Evolutionary conservation across 2,329 filamentous ascomycete species (phyloP), one percentile per base, ranked within the genome.

Genomic region (Eutypella sp.): DNA sequence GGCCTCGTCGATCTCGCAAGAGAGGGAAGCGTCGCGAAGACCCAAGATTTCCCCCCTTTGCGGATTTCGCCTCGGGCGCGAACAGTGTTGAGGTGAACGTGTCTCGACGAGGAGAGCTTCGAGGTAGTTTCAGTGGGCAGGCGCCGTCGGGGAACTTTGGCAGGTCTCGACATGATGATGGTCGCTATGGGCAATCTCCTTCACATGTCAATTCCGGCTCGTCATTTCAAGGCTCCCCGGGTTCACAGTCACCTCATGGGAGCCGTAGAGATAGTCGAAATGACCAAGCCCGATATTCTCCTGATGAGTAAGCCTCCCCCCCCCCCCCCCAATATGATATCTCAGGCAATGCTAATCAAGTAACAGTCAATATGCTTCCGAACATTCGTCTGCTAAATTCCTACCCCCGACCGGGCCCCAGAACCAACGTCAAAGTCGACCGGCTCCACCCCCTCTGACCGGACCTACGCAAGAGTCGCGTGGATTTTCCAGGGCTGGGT

Each of bases 161-260:
- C 27, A 68, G 66, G 46, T 56, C 64, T 7, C 67, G 66, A 27
- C 66, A 68, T 31, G 61, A 65, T 19, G 70, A 73, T 38, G 50
- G 61, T 24, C 64, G 52, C 6, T 41, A 51, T 33, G 48, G 54
- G 20, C 74, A 77, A 40, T 82, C 81, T n/a, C 77, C 82, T 33
- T 75, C 78, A 44, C 78, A 79, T 55, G 68, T 71, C 52, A 72
- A 73, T 19, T 74, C 79, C 18, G 74, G 67, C 42, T 75, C 73
- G 42, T 74, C 74, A 16, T 73, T 76, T 54, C 78, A 81, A 53
- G 75, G 74, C 39, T 84, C 82, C 16, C 80, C 83, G n/a, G 75
- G 75, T 48, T 55, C 59, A 25, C 76, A 78, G 37, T 84, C 82
- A 33, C 80, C 82, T 13, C 80, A 84, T 58, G 71, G 71, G 31